Base-by-base conservation (phyloP, 441 rosid genomes). In the Arabidopsis lyrata region DNA sequence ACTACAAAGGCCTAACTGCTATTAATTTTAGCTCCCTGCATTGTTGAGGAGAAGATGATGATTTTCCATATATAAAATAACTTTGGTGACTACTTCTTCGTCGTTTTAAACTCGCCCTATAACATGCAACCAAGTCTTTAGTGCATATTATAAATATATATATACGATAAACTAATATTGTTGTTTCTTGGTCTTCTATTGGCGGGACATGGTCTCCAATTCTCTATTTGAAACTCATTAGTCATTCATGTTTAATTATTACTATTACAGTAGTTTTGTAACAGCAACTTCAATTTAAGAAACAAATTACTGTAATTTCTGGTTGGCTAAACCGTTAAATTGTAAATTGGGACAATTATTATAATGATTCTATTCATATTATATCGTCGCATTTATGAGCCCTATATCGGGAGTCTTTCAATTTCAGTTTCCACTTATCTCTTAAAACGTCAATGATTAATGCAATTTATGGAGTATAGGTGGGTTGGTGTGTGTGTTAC, bases 391-490 rank as follows among this genome's bases (percentile, higher is more conserved):
- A 41, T 42, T 31, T 32, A 55, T 29, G 60, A 47, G 2, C 16
- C 52, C 11, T 15, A 60, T 39, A 39, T 39, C 65, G 7, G 12
- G 49, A 59, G 6, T 24, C 22, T 24, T 61, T 22, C 8, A 41
- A 59, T 38, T 27, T 36, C 32, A 36, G 47, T 11, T 60, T 39
- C 39, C 16, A 27, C 29, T 39, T 18, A 68, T 55, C 24, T 57
- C 15, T 14, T 13, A 45, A 4, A 54, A 41, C 24, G 32, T 67
- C 72, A 16, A 31, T 42, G 63, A 31, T 29, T 16, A 56, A 39
- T 50, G 48, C 24, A 35, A 49, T 35, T 55, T 58, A 47, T 69
- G 16, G 58, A 70, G 74, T 58, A 8, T 22, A 22, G 36, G 38
- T 59, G 14, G 31, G 48, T 65, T 6, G 45, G 16, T 58, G 45